A percentile compares a stretch with the other conserved stretches of the same genome.
These are phyloP conservation scores for Athelia psychrophila DNA, from an alignment of 1,284 basidiomycete species.

Conservation along the genomic window DNA sequence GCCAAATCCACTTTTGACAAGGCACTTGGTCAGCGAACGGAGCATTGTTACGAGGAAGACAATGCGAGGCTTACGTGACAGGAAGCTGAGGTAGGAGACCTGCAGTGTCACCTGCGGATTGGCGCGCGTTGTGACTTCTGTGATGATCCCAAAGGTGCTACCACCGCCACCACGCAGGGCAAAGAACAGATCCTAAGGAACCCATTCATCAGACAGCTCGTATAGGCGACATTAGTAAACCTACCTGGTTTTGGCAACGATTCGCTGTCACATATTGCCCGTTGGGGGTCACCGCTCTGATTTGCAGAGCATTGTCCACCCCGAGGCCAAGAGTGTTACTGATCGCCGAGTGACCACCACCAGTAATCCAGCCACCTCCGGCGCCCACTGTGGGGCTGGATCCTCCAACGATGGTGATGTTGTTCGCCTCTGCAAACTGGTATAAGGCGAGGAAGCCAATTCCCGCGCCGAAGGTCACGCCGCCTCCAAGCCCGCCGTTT, in stretches of 20 bases:
- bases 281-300: conserved; percentile 15
- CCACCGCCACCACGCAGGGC: conserved; percentile 21
- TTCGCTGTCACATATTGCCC: conserved; percentile 16
- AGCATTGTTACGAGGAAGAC: too few species aligned
- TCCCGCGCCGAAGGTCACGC: conserved; percentile 7
- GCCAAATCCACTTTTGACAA: too few species aligned
- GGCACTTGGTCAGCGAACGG: too few species aligned
- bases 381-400: conserved; percentile 11
- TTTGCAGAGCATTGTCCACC: conserved; percentile 11
- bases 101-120: conserved; percentile 6
- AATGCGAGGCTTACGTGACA: too few species aligned
- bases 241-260: conserved; percentile 13
- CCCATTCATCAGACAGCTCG: not conserved
- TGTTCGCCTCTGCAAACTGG: conserved; percentile 11
- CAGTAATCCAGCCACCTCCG: conserved; percentile 15
- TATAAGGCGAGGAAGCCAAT: conserved; percentile 9
- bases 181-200: conserved; percentile 14
- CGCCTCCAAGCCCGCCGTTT: too few species aligned
- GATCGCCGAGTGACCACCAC: conserved; percentile 15
- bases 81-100: conserved; percentile 1
- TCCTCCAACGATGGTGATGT: conserved; percentile 14
- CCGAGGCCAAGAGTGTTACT: conserved; percentile 10
- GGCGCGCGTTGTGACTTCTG: conserved; percentile 12
- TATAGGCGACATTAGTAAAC: too few species aligned
- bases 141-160: conserved; percentile 19